These are phyloP conservation scores for Xylaria curta DNA, from an alignment of 495 filamentous ascomycete genomes.

Conservation along the genomic window DNA sequence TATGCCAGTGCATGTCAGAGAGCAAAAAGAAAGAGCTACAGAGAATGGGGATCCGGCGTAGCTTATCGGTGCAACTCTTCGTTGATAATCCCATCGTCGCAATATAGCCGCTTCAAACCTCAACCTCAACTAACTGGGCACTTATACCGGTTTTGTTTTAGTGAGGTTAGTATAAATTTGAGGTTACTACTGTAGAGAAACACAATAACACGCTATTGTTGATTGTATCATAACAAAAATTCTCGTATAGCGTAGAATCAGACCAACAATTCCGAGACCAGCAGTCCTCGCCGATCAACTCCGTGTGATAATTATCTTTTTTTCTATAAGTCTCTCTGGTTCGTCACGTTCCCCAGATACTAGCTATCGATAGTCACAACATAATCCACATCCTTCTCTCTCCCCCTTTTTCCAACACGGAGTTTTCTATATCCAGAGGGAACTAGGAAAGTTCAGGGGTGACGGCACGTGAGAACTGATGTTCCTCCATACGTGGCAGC, in stretches of 20 bases:
- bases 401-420: too few relatives aligned
- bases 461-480: neutral
- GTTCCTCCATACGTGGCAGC: neutral
- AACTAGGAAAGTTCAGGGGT: neutral
- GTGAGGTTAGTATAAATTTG: neutral
- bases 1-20: neutral
- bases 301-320: neutral
- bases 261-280: neutral
- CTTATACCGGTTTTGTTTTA: neutral
- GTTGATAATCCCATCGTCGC: neutral
- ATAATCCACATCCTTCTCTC: too few relatives aligned
- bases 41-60: neutral
- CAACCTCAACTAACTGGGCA: neutral
- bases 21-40: neutral
- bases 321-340: neutral
- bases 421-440: neutral
- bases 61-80: neutral
- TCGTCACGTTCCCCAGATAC: neutral
- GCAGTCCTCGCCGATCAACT: neutral
- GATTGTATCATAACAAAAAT: neutral
- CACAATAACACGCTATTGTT: neutral
- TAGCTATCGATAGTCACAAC: neutral
- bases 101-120: neutral
- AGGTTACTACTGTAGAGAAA: neutral
- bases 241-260: neutral